These are phyloP conservation scores for Rhexocercosporidium sp. DNA, from an alignment of 2,329 filamentous ascomycete genomes.

Conservation along the genomic window DNA sequence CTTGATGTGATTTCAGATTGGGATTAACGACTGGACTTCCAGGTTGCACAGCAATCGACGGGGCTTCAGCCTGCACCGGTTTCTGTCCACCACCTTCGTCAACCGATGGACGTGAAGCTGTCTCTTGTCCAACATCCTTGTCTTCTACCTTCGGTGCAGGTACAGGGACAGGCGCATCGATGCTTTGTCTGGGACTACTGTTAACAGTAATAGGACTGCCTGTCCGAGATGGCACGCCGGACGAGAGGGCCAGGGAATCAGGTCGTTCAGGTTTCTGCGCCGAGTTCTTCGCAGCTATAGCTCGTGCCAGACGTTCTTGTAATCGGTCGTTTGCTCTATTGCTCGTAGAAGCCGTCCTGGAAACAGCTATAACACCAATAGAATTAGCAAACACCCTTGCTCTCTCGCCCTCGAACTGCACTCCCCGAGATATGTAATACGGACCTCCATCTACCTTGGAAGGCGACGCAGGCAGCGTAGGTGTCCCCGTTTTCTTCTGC, in stretches of 20 bases:
- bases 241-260: conserved; percentile 55
- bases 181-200: conserved; percentile 50
- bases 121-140: conserved; percentile 15
- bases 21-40: conserved; percentile 13
- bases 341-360: conserved; percentile 68
- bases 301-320: conserved; percentile 87
- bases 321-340: conserved; percentile 76
- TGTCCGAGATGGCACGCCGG: conserved; percentile 53
- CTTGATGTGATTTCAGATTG: conserved; percentile 5
- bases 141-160: conserved; percentile 11
- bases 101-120: background rate
- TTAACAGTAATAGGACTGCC: conserved; percentile 56
- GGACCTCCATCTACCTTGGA: conserved; percentile 45
- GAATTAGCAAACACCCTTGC: conserved; percentile 23
- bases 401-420: conserved; percentile 20
- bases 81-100: background rate
- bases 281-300: conserved; percentile 74
- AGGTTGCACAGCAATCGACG: conserved; percentile 27
- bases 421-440: conserved; percentile 26
- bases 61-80: conserved; percentile 16
- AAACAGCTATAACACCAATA: conserved; percentile 48
- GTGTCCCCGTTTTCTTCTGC: conserved; percentile 45
- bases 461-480: conserved; percentile 42
- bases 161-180: conserved; percentile 44
- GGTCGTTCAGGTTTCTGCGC: conserved; percentile 49